Base-by-base conservation (phyloP, 148 eudicot species). In the Fagopyrum tataricum region DNA sequence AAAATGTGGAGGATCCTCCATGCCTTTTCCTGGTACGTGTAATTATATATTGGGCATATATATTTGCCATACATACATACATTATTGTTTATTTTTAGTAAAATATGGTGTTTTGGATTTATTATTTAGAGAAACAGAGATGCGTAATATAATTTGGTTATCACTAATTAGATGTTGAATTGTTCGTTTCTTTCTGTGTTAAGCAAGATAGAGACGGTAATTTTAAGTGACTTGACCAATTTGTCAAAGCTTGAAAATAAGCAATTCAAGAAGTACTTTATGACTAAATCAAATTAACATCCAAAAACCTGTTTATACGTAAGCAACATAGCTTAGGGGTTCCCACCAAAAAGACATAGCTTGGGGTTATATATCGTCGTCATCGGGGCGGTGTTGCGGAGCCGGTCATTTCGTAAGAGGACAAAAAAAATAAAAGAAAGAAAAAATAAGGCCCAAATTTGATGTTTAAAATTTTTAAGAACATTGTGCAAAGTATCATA, bases 1-100 rank as follows among this genome's bases (percentile, higher is more conserved):
- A 62, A 62, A 26, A 62, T 31, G 42, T 10, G 42, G 41, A 59
- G 66, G 66, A 55, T 59, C 66, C 66, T 59, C 66, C 66, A 24
- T 23, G 23, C 39, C 37, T 8, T 10, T 23, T 59, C 26, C 66
- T 59, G 21, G 39, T 59, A 1, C 26, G 26, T 59, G 64, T 56
- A 56, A 56, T 56, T 23, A 56, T 1, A 21, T 56, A 58, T 59
- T 23, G 23, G 40, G 66, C 66, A 59, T 59, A 9, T 59, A 59
- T 59, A 9, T 59, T 59, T 59, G 66, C 37, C 12, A 59, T 59
- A 59, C 58, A 51, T 20, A 59, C 24, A 58, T 58, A n/a, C n/a
- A n/a, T n/a, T n/a, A 58, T 58, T 59, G 31, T 9, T 58, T 59
- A 23, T 59, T 59, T 24, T 59, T 24, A 17, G 7, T 55, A 18